Conservation (phyloP, 1,139 yeast species). For the Blastobotrys aristatus region DNA sequence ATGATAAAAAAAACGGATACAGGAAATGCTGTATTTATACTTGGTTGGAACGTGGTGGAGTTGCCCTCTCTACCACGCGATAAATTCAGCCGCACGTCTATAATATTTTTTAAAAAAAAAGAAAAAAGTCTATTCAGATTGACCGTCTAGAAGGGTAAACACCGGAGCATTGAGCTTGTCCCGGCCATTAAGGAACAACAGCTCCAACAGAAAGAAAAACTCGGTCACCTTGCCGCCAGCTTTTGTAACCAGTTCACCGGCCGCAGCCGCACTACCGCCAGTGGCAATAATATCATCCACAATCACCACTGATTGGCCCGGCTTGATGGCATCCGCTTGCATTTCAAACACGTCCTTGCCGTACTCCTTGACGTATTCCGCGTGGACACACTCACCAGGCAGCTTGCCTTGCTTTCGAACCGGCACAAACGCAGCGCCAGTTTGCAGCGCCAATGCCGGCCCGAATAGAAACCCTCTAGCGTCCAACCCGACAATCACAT, state of each 20-base stretch:
- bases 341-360: slow-evolving; percentile 85
- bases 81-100: no score
- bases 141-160: slow-evolving; percentile 83
- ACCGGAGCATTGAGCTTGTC: slow-evolving; percentile 80
- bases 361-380: slow-evolving; percentile 83
- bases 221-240: slow-evolving; percentile 68
- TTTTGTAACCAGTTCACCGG: slow-evolving; percentile 74
- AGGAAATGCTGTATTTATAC: no score
- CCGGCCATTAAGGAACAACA: slow-evolving; percentile 91
- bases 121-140: no score
- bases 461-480: slow-evolving; percentile 97
- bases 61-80: no score
- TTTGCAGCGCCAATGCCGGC: slow-evolving; percentile 85
- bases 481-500: slow-evolving; percentile 89
- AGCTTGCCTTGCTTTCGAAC: slow-evolving; percentile 92
- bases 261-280: slow-evolving; percentile 94
- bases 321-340: slow-evolving; percentile 76
- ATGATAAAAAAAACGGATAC: no score
- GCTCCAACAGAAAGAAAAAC: slow-evolving; percentile 85
- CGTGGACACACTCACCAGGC: slow-evolving; percentile 76
- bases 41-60: no score
- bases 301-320: slow-evolving; percentile 73
- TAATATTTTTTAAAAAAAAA: no score
- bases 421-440: slow-evolving; percentile 89
- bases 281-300: slow-evolving; percentile 98